Evolutionary conservation across 164 flowering plant species (phyloP).

Genomic region (Akebia trifoliata): DNA sequence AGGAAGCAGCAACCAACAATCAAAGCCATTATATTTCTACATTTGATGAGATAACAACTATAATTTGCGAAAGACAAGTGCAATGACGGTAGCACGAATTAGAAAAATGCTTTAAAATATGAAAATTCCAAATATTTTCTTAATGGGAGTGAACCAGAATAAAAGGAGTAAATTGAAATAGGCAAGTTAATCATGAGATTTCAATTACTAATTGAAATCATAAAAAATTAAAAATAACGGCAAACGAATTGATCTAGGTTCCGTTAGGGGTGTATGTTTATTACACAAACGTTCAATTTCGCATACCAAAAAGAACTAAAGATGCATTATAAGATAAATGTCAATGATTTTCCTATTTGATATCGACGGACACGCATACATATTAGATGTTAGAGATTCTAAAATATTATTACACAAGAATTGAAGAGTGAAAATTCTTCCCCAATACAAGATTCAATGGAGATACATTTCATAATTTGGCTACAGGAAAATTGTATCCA

Average conservation of each 20-base stretch:
- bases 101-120: background rate
- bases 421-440: background rate
- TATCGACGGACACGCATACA: too few relatives aligned
- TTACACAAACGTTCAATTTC: too few relatives aligned
- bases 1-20: background rate
- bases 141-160: conserved; percentile 1
- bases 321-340: background rate
- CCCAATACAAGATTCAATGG: background rate
- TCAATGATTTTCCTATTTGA: too few relatives aligned
- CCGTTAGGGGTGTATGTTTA: too few relatives aligned
- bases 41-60: background rate
- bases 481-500: too few relatives aligned
- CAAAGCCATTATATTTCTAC: background rate
- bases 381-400: too few relatives aligned
- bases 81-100: background rate
- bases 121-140: background rate
- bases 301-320: background rate
- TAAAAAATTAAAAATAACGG: too few relatives aligned
- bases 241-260: too few relatives aligned
- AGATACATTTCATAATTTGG: background rate
- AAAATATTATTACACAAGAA: too few relatives aligned
- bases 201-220: too few relatives aligned
- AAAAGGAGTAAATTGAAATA: background rate
- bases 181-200: background rate
- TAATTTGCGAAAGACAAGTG: background rate